Evolutionary conservation across 2,329 filamentous ascomycete genomes (phyloP).

Genomic region (Fusarium veterinarium): DNA sequence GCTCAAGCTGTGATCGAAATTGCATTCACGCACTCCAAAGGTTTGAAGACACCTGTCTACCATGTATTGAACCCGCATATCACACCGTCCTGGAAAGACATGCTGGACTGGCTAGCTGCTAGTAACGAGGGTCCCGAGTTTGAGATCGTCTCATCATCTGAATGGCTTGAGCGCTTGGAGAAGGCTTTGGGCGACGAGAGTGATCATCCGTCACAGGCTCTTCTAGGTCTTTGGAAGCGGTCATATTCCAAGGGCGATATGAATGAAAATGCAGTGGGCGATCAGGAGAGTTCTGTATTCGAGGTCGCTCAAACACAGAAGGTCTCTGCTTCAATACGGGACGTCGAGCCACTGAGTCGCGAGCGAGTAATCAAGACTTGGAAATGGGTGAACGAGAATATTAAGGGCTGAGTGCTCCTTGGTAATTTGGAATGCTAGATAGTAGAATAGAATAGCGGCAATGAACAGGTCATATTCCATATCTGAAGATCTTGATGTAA

Average conservation of each 20-base stretch:
- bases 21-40: not conserved
- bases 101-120: conserved; percentile 36
- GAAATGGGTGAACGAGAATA: conserved; percentile 33
- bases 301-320: conserved; percentile 12
- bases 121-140: not conserved
- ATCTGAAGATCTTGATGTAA: accelerated
- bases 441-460: not conserved
- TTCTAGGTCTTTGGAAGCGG: conserved; percentile 40
- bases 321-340: conserved; percentile 17
- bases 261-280: accelerated
- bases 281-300: not conserved
- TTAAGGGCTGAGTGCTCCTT: not conserved
- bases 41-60: conserved; percentile 13
- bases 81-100: conserved; percentile 29
- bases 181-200: not conserved
- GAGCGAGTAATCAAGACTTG: conserved; percentile 35
- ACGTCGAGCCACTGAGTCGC: conserved; percentile 21
- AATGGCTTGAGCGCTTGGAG: conserved; percentile 37
- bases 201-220: conserved; percentile 37
- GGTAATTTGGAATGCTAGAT: accelerated
- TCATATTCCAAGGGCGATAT: not conserved
- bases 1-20: conserved; percentile 56
- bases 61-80: conserved; percentile 42
- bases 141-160: conserved; percentile 1
- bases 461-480: not conserved